These are phyloP conservation scores for Diaporthe citrichinensis DNA, from an alignment of 2,329 filamentous ascomycete genomes.

Conservation along the genomic window DNA sequence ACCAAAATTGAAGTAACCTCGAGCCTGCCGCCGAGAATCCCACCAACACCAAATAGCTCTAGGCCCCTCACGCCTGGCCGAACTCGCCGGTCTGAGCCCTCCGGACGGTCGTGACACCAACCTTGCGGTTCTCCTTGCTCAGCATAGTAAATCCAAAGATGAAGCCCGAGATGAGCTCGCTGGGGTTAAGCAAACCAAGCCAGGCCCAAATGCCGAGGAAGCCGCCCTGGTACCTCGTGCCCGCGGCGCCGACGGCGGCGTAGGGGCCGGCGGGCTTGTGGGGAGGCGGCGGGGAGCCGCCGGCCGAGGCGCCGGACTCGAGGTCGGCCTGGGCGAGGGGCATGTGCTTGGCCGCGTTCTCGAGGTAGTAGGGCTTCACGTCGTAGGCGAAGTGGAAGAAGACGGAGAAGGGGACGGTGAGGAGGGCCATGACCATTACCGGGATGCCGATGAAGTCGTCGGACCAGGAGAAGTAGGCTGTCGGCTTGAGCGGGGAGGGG, in stretches of 20 bases:
- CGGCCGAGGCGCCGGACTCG: background rate
- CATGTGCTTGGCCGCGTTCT: slow-evolving; percentile 34
- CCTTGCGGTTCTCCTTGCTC: slow-evolving; percentile 38
- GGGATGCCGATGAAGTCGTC: slow-evolving; percentile 49
- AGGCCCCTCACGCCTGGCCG: background rate
- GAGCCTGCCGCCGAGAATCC: background rate
- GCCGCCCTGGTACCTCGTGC: slow-evolving; percentile 46
- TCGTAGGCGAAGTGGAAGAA: slow-evolving; percentile 48
- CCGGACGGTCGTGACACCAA: slow-evolving; percentile 28
- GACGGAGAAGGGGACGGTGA: slow-evolving; percentile 48
- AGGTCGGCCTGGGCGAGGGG: slow-evolving; percentile 33
- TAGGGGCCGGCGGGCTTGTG: slow-evolving; percentile 16
- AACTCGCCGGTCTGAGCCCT: slow-evolving; percentile 39
- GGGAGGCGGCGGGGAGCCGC: background rate
- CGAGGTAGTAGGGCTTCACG: slow-evolving; percentile 45
- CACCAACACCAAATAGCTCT: no score
- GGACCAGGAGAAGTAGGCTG: slow-evolving; percentile 45
- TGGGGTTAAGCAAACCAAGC: slow-evolving; percentile 43
- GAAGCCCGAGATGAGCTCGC: slow-evolving; percentile 42
- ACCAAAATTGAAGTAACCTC: no score
- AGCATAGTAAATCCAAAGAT: slow-evolving; percentile 40
- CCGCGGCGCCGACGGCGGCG: slow-evolving; percentile 35
- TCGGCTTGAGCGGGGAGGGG: slow-evolving; percentile 43
- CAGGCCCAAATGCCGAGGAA: slow-evolving; percentile 44
- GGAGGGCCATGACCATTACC: slow-evolving; percentile 46